Evolutionary conservation across 2,329 filamentous ascomycete genomes (phyloP), one percentile per base, ranked within the genome.

Genomic region (Dothiorella sarmentorum): DNA sequence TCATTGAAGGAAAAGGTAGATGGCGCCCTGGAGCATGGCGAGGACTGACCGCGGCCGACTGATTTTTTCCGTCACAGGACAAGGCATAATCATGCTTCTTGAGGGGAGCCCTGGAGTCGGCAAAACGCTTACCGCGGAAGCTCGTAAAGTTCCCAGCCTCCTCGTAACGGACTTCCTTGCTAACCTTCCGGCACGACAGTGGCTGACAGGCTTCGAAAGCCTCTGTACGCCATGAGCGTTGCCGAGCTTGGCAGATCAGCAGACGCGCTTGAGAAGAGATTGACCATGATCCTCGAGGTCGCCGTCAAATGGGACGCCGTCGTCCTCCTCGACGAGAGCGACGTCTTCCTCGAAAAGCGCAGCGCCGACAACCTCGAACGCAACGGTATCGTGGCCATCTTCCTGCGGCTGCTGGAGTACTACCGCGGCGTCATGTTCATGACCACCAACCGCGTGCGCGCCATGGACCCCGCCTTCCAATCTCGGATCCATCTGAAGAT

Each of bases 321-420:
- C 6, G 67, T 82, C 18, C 69, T 83, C 3, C 73, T 82, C 3
- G 80, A 82, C 62, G 80, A 82, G 67, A 79, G 79, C 7, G 80
- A 82, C 61, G 78, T 82, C 2, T 82, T 81, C 66, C 76, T 82
- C 67, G 75, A 76, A 1, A 71, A 76, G 66, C 73, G 80, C 9
- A 70, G 76, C 55, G 72, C 73, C 37, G 71, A 72, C 37, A 75
- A 82, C 61, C 73, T 82, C 13, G 69, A 71, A 37, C 73, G 78
- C 15, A 82, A 82, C 65, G 78, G 76, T 49, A 69, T 82, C 3
- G 63, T 65, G 6, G 61, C 61, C 2, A 15, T 43, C 7, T 43
- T 43, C 40, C 17, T 43, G 17, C 40, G 40, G 40, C 40, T 43
- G 18, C 40, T 56, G 52, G 52, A 42, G 24, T 43, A 44, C 22